Evolutionary conservation across 495 filamentous ascomycete genomes (phyloP).

Genomic region (Hapsidospora chrysogenum): DNA sequence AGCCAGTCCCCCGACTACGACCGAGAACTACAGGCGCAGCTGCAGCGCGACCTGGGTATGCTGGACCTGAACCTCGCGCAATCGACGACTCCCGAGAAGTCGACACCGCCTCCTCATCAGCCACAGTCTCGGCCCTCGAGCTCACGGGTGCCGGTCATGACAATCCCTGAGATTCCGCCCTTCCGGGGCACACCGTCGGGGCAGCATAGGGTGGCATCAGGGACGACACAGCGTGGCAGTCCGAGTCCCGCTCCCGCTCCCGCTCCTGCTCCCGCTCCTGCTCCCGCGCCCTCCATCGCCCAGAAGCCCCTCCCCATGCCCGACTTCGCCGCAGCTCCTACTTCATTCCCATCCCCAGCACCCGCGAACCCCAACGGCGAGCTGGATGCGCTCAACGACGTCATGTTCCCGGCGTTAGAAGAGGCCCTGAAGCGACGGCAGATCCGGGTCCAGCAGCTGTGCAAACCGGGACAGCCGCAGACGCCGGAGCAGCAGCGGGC

Average conservation of each 20-base stretch:
- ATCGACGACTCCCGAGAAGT: background rate
- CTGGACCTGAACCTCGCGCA: conserved; percentile 17
- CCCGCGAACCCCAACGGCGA: conserved; percentile 29
- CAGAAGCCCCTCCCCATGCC: conserved; percentile 3
- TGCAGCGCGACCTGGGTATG: conserved; percentile 41
- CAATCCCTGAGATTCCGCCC: conserved; percentile 35
- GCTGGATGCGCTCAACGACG: conserved; percentile 51
- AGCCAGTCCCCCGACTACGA: conserved; percentile 39
- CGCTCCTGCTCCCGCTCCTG: background rate
- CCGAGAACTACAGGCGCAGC: conserved; percentile 38
- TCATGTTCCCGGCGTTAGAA: conserved; percentile 81
- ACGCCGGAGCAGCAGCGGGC: conserved; percentile 39
- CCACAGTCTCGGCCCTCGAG: conserved; percentile 7
- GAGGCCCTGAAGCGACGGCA: conserved; percentile 71
- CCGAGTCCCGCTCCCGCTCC: background rate
- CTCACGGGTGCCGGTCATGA: conserved; percentile 18
- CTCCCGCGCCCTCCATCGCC: conserved; percentile 10
- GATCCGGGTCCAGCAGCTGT: conserved; percentile 40
- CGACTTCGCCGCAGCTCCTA: conserved; percentile 7
- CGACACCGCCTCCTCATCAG: conserved; percentile 1
- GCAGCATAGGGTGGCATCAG: conserved; percentile 10
- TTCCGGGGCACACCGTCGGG: conserved; percentile 22
- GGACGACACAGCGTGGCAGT: conserved; percentile 17
- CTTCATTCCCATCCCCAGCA: conserved; percentile 25
- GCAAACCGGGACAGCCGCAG: conserved; percentile 12